These are phyloP conservation scores for Phanerodontia chrysosporium DNA, from an alignment of 768 basidiomycete species.

Conservation along the genomic window DNA sequence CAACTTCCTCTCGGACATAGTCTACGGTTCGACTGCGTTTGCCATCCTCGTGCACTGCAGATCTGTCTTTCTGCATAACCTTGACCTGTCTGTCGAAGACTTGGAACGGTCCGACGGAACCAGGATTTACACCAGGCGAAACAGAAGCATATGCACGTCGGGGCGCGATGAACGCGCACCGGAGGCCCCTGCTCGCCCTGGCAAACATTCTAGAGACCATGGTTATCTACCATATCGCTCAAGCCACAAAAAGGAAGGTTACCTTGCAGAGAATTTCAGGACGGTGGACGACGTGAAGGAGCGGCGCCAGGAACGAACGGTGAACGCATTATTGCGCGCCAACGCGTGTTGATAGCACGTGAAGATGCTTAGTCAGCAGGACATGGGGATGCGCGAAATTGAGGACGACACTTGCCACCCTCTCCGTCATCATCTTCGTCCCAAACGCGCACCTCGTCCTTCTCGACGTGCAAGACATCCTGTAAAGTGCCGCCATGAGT, in stretches of 20 bases:
- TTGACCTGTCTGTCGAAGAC: slow-evolving; percentile 87
- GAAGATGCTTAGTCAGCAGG: slow-evolving; percentile 4
- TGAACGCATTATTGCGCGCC: slow-evolving; percentile 1
- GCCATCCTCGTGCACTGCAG: slow-evolving; percentile 55
- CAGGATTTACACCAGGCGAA: slow-evolving; percentile 39
- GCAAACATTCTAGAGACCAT: background rate
- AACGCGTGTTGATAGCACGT: background rate
- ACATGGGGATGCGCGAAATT: background rate
- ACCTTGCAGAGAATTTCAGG: background rate
- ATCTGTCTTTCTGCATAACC: slow-evolving; percentile 69
- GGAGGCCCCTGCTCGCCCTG: background rate
- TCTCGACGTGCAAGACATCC: background rate
- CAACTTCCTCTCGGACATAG: slow-evolving; percentile 88
- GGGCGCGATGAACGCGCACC: background rate
- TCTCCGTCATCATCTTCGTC: background rate
- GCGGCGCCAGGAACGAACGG: background rate
- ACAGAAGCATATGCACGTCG: slow-evolving; percentile 45
- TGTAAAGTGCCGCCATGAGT: background rate
- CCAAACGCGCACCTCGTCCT: background rate
- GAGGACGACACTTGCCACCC: background rate
- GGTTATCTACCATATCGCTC: background rate
- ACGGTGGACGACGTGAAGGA: background rate
- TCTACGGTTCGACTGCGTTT: slow-evolving; percentile 74
- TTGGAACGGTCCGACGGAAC: slow-evolving; percentile 61
- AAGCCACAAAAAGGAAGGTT: background rate